Conservation (phyloP, 1,284 basidiomycete genomes). For the Cystobasidiaceae sp. region DNA sequence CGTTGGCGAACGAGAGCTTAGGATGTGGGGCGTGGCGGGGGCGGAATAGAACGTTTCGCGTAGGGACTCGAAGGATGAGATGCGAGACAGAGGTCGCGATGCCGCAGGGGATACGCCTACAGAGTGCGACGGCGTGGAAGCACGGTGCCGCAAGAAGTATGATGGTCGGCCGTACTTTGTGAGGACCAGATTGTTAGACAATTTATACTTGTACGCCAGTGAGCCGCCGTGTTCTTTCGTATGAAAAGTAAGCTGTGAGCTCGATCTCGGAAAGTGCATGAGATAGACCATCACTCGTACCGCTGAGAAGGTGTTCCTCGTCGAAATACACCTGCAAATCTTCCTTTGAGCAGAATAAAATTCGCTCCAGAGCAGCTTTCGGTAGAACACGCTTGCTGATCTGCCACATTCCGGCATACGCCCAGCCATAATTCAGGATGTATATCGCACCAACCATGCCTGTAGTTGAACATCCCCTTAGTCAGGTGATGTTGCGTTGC, state of each 20-base stretch:
- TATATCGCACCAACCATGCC: conserved; percentile 53
- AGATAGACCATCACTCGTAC: conserved; percentile 49
- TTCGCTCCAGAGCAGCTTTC: conserved; percentile 59
- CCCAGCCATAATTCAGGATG: conserved; percentile 75
- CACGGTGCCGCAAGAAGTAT: conserved; percentile 17
- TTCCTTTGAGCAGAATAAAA: conserved; percentile 63
- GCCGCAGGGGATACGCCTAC: conserved; percentile 11
- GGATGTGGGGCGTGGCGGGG: conserved; percentile 6
- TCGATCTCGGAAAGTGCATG: too few relatives aligned
- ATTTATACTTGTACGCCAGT: conserved; percentile 34
- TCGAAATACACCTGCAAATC: conserved; percentile 61
- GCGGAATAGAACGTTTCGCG: conserved; percentile 9
- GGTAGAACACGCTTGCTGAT: conserved; percentile 70
- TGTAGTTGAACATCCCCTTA: background rate
- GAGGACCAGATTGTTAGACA: conserved; percentile 37
- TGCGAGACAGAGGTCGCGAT: conserved; percentile 24
- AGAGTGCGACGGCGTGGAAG: conserved; percentile 1
- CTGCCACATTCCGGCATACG: conserved; percentile 69
- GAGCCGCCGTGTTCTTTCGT: conserved; percentile 40
- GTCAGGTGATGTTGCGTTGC: background rate
- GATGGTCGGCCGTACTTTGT: conserved; percentile 33
- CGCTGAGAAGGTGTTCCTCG: conserved; percentile 55
- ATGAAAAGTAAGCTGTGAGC: too few relatives aligned
- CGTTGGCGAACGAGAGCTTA: background rate
- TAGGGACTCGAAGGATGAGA: conserved; percentile 33